Percentiles rank a stretch among this genome's conserved stretches.
Evolutionary conservation across 352 stramenopile genomes (phyloP).

Genomic region (Globisporangium solare): DNA sequence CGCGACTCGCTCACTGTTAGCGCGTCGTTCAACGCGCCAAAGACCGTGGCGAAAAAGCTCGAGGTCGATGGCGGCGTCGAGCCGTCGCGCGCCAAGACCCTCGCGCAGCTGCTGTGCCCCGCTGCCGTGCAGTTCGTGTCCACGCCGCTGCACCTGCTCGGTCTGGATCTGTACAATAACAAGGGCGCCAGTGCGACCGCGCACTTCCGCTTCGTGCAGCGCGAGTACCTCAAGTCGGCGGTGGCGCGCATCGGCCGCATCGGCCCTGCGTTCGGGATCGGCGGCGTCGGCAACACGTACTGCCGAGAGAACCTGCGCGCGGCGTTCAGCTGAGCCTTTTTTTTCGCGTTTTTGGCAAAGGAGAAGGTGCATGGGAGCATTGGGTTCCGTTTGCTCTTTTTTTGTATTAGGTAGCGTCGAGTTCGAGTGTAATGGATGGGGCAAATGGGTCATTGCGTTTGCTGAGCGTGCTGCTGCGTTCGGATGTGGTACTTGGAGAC

Average conservation of each 20-base stretch:
- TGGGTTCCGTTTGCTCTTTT: too few species aligned
- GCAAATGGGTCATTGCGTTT: too few species aligned
- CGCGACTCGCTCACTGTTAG: conserved; percentile 83
- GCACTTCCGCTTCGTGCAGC: conserved; percentile 57
- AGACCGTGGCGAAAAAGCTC: conserved; percentile 58
- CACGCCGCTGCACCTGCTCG: conserved; percentile 85
- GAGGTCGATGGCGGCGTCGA: conserved; percentile 46
- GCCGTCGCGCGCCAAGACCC: conserved; percentile 40
- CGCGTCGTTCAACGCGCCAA: conserved; percentile 86
- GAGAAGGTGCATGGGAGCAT: background rate
- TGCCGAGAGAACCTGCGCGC: conserved; percentile 45
- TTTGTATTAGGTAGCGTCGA: too few species aligned
- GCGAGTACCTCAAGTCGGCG: conserved; percentile 85
- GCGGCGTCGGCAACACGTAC: conserved; percentile 82
- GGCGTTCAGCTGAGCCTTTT: conserved; percentile 28
- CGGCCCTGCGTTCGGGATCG: conserved; percentile 86
- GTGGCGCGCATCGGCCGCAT: conserved; percentile 82
- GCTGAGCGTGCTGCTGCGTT: too few species aligned
- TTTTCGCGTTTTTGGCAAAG: background rate
- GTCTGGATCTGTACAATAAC: conserved; percentile 89
- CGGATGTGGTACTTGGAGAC: too few species aligned
- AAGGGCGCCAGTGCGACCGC: conserved; percentile 21
- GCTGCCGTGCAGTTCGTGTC: conserved; percentile 85
- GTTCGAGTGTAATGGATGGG: too few species aligned
- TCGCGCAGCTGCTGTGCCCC: conserved; percentile 80